Evolutionary conservation across 2,329 filamentous ascomycete species (phyloP), one percentile per base, ranked within the genome.

Genomic region (Verticillium albo-atrum): DNA sequence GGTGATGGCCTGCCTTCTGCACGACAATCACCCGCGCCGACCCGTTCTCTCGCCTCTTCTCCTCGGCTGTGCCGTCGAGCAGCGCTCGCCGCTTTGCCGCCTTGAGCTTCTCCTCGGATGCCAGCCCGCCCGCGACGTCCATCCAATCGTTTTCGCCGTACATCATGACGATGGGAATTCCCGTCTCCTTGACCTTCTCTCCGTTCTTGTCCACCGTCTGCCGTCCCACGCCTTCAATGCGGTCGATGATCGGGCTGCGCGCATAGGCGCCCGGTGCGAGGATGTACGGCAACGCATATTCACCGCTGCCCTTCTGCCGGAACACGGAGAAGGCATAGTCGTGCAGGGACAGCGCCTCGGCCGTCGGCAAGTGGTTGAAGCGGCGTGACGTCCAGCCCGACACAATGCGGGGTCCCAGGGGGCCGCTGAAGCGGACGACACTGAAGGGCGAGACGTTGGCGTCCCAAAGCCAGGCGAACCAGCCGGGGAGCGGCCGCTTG

Each of bases 131-230:
- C 0, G 87, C 86, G 9, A 95, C 88, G 66, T 99, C 95, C 95
- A 99, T 99, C 95, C 95, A 99, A 78, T 99, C 95, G 69, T 95
- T 88, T 68, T 98, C 93, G 63, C 95, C 95, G 71, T 99, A 99
- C 90, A 98, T 93, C 71, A 99, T 85, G 9, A 98, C 84, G 32
- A 98, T 80, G 0, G 95, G 94, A 55, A 92, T 80, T 1, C 93
- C 92, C 0, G 82, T 89, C 67, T 86, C 83, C 59, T 71, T 74
- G 12, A 65, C 26, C 34, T 61, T 61, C 47, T 67, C 59, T 17
- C 66, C 60, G 10, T 64, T 61, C 7, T 61, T 63, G 7, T 70
- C 65, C 61, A 84, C 72, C 6, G 74, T 65, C 71, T 96, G 91
- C n/a, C 94, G 83, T 1, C 94, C 94, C 6, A 99, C 88, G 17